Base-by-base conservation (phyloP, 2,329 filamentous ascomycete genomes). In the Gyromitra esculenta region DNA sequence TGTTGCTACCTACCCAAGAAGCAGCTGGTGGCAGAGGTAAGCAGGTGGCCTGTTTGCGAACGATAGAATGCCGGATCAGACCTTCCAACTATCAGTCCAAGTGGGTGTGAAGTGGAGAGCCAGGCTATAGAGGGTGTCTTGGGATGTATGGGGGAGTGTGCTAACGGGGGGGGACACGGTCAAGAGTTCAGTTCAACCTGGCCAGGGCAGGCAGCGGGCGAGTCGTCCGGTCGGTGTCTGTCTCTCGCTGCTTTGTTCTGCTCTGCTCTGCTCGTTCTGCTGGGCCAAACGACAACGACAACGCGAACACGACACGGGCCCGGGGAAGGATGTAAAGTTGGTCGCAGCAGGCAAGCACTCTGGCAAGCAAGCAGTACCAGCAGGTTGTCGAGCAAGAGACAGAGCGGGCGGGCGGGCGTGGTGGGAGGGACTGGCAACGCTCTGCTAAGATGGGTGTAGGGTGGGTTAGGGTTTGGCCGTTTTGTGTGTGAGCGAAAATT, bases 401-500 rank as follows among this genome's bases (percentile, higher is more conserved):
- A 71, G 15, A 54, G 64, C 62, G 71, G 57, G 75, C 64, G 64
- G 64, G 75, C 75, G 75, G 75, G 71, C 71, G 70, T 77, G 75
- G 75, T 65, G 75, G 66, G 75, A 70, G 71, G 68, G 72, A 75
- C 72, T 75, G 72, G 72, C 66, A 75, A 75, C 71, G 48, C 74
- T 15, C 45, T 73, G 41, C 63, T 62, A 60, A 59, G 75, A 75
- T 75, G 75, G 70, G 72, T 65, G 75, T 75, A 71, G 63, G 25
- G 57, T 77, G 75, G 75, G 75, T 77, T 77, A 77, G 75, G 75
- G 75, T 77, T 77, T n/a, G 11, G 5, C n/a, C 3, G 18, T 66
- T 60, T 66, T 72, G 75, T 77, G 75, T 77, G 75, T 72, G 64
- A 77, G 75, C 50, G 50, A 77, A 74, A 75, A 77, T 74, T 65